phyloP scores from a whole-genome alignment of 495 filamentous ascomycete species.

The Penicillium roqueforti region DNA sequence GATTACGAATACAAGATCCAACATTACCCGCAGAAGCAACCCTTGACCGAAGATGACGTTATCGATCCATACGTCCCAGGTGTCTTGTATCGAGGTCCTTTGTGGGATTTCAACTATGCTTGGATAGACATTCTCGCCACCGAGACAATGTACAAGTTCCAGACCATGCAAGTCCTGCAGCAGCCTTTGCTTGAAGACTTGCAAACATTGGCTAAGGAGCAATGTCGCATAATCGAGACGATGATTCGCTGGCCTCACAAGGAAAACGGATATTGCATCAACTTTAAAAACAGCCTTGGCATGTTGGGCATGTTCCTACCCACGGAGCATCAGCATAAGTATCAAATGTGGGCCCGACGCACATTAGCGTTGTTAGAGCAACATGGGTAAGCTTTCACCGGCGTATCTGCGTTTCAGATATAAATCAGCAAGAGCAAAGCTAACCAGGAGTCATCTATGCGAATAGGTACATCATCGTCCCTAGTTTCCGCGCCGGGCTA shows the following conservation, averaged over 20 bases:
- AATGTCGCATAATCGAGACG: slow-evolving; percentile 72
- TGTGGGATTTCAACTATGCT: slow-evolving; percentile 72
- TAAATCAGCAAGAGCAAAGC: slow-evolving; percentile 2
- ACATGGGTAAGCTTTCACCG: slow-evolving; percentile 61
- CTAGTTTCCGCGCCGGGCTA: slow-evolving; percentile 68
- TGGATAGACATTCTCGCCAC: slow-evolving; percentile 74
- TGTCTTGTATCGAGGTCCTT: slow-evolving; percentile 58
- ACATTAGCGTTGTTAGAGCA: slow-evolving; percentile 77
- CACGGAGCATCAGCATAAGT: slow-evolving; percentile 60
- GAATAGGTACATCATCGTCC: slow-evolving; percentile 74
- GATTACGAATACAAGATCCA: slow-evolving; percentile 55
- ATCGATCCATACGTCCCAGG: slow-evolving; percentile 68
- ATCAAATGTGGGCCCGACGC: slow-evolving; percentile 78
- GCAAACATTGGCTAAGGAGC: slow-evolving; percentile 57
- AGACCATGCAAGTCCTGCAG: slow-evolving; percentile 52
- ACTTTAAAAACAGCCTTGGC: slow-evolving; percentile 70
- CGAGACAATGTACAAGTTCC: slow-evolving; percentile 74
- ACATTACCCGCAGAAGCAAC: slow-evolving; percentile 50
- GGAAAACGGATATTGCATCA: slow-evolving; percentile 63
- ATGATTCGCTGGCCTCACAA: slow-evolving; percentile 69
- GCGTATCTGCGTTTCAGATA: background rate
- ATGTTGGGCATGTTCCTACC: slow-evolving; percentile 76
- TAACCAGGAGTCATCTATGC: slow-evolving; percentile 4
- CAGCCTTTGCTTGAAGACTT: slow-evolving; percentile 53
- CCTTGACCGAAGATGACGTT: slow-evolving; percentile 57